Percentiles rank a stretch among this genome's conserved stretches.
Evolutionary conservation across 2,329 filamentous ascomycete species (phyloP).

Genomic region (Colletotrichum sojae): DNA sequence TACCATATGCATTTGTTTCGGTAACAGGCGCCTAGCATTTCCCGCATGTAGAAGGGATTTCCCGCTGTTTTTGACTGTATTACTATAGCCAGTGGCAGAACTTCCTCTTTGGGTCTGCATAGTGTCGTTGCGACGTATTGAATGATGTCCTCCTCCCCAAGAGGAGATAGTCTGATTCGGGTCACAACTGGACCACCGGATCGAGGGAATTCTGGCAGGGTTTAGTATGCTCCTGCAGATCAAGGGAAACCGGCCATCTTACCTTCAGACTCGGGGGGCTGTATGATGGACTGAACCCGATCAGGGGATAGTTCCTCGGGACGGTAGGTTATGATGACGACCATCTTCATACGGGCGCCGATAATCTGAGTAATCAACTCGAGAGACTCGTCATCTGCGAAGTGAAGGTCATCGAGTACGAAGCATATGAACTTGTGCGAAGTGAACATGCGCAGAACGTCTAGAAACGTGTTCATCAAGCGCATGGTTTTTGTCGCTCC

Average conservation of each 20-base stretch:
- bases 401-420: conserved; percentile 90
- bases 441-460: conserved; percentile 86
- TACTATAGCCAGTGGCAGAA: conserved; percentile 84
- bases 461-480: conserved; percentile 89
- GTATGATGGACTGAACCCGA: conserved; percentile 67
- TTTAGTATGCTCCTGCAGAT: conserved; percentile 44
- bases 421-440: conserved; percentile 90
- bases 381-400: conserved; percentile 88
- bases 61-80: conserved; percentile 91
- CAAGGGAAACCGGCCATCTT: conserved; percentile 26
- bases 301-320: conserved; percentile 75
- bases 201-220: conserved; percentile 56
- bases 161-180: conserved; percentile 78
- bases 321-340: conserved; percentile 83
- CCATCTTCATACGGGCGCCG: conserved; percentile 82
- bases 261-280: conserved; percentile 69
- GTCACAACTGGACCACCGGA: conserved; percentile 72
- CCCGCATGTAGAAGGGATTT: conserved; percentile 91
- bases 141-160: conserved; percentile 84
- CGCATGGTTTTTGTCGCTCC: conserved; percentile 76
- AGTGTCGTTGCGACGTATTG: conserved; percentile 88
- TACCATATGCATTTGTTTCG: conserved; percentile 92
- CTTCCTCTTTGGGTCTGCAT: conserved; percentile 78
- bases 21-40: conserved; percentile 91
- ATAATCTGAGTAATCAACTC: conserved; percentile 88